Conservation (phyloP, 2,329 filamentous ascomycete species). For the Zymoseptoria pseudotritici region DNA sequence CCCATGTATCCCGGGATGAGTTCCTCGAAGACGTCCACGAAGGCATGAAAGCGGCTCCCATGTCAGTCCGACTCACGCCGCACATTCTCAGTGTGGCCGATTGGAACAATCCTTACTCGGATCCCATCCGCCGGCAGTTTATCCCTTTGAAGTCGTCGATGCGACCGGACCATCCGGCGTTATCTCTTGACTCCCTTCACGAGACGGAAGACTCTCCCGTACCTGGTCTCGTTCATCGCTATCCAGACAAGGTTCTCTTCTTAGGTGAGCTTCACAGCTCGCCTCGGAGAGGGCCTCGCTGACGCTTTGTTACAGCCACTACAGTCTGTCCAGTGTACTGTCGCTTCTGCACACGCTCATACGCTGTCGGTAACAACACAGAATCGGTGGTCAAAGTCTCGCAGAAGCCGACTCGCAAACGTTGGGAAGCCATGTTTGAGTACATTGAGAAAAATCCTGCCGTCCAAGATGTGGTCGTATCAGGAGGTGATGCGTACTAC, state of each 20-base stretch:
- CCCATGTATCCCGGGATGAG: constrained; percentile 42
- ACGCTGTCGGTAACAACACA: constrained; percentile 51
- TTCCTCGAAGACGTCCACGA: constrained; percentile 49
- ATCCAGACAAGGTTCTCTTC: constrained; percentile 56
- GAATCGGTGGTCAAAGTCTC: constrained; percentile 38
- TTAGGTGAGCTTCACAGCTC: constrained; percentile 39
- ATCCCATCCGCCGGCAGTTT: constrained; percentile 55
- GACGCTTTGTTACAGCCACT: constrained; percentile 37
- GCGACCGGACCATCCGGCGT: constrained; percentile 47
- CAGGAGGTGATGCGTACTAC: constrained; percentile 56
- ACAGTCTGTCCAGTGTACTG: constrained; percentile 58
- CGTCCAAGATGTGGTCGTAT: constrained; percentile 55
- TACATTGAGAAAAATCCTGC: constrained; percentile 47
- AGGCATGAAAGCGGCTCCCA: constrained; percentile 49
- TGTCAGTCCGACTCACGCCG: constrained; percentile 55
- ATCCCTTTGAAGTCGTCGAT: constrained; percentile 50
- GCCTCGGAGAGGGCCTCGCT: not conserved
- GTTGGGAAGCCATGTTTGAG: constrained; percentile 51
- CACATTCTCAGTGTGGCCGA: constrained; percentile 53
- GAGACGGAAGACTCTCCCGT: constrained; percentile 52
- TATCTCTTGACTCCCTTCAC: constrained; percentile 52
- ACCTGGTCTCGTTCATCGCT: constrained; percentile 54
- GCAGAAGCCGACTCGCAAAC: constrained; percentile 31
- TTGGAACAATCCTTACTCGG: constrained; percentile 52
- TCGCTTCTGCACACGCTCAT: constrained; percentile 55